Evolutionary conservation across 2,329 filamentous ascomycete genomes (phyloP).

Genomic region (Xylaria arbuscula): DNA sequence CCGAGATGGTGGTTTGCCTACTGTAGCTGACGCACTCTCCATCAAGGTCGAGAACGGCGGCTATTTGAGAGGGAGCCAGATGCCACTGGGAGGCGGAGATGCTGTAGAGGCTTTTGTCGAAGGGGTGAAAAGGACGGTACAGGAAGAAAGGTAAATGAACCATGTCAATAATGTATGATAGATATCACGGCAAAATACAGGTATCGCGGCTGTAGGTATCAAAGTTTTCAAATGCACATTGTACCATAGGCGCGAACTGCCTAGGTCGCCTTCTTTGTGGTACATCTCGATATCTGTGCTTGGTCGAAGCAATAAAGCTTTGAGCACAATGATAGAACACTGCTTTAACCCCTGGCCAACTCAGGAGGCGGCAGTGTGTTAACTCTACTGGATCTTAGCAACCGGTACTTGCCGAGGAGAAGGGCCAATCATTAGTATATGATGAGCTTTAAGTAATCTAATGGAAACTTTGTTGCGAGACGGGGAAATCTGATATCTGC

Average conservation of each 20-base stretch:
- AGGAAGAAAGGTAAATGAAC: slow-evolving; percentile 61
- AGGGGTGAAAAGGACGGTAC: slow-evolving; percentile 83
- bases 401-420: no score
- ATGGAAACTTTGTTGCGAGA: not conserved
- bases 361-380: no score
- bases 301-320: not conserved
- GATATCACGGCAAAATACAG: not conserved
- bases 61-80: slow-evolving; percentile 77
- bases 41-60: slow-evolving; percentile 88
- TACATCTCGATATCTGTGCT: not conserved
- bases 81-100: slow-evolving; percentile 88
- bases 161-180: not conserved
- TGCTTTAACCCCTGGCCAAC: not conserved
- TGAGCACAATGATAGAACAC: not conserved
- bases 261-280: not conserved
- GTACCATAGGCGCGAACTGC: not conserved
- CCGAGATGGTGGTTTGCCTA: slow-evolving; percentile 89
- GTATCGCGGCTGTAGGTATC: not conserved
- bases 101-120: slow-evolving; percentile 92
- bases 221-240: not conserved
- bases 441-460: no score
- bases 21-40: slow-evolving; percentile 85
- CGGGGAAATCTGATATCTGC: slow-evolving; percentile 15
- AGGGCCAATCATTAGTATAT: no score
- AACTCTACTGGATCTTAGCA: no score